phyloP scores from a whole-genome alignment of 2,329 filamentous ascomycete genomes.

The Basipetospora chlamydospora region DNA sequence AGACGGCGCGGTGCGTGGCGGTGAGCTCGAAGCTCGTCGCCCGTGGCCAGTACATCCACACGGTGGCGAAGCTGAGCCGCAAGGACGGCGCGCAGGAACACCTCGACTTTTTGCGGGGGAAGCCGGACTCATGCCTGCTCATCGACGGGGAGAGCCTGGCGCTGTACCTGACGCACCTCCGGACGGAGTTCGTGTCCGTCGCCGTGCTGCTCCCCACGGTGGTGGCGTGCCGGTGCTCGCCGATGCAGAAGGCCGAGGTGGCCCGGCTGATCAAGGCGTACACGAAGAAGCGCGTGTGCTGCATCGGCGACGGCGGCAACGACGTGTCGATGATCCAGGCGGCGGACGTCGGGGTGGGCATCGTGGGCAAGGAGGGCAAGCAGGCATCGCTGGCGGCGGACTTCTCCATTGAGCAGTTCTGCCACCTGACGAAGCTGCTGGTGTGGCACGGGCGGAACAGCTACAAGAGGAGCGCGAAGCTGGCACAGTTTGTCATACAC shows the following conservation, averaged over 20 bases:
- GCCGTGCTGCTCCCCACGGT: constrained; percentile 83
- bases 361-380: constrained; percentile 92
- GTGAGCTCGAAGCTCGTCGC: constrained; percentile 89
- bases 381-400: constrained; percentile 92
- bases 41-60: constrained; percentile 90
- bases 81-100: constrained; percentile 79
- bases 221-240: constrained; percentile 90
- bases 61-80: constrained; percentile 69
- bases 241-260: constrained; percentile 91
- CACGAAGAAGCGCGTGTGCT: constrained; percentile 91
- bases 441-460: constrained; percentile 97
- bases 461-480: constrained; percentile 90
- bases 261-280: constrained; percentile 78
- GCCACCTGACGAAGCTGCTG: constrained; percentile 87
- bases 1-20: constrained; percentile 91
- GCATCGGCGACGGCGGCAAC: constrained; percentile 95
- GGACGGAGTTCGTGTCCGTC: constrained; percentile 71
- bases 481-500: constrained; percentile 97
- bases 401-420: constrained; percentile 92
- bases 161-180: constrained; percentile 70
- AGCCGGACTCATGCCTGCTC: constrained; percentile 73
- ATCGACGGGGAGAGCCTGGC: constrained; percentile 88
- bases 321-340: constrained; percentile 99
- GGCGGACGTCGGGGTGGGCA: constrained; percentile 92
- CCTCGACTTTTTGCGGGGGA: constrained; percentile 75